These are phyloP conservation scores for Willaertia magna DNA, from an alignment of 208 protist species.

Conservation along the genomic window DNA sequence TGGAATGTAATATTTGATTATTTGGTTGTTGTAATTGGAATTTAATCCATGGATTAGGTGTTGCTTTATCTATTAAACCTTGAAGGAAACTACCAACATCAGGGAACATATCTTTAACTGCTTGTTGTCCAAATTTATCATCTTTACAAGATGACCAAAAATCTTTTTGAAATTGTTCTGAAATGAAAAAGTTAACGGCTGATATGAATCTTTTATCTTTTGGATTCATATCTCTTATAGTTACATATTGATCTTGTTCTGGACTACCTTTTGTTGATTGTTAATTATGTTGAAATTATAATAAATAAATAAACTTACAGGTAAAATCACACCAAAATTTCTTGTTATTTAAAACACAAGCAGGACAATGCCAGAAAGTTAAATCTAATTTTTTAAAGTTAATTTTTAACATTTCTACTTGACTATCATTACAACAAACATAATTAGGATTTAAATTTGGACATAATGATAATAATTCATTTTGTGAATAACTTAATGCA, in stretches of 20 bases:
- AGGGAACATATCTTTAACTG: neutral
- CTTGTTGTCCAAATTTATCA: neutral
- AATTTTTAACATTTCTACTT: neutral
- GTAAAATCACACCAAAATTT: slow-evolving; percentile 8
- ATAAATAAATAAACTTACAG: too few species aligned
- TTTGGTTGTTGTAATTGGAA: neutral
- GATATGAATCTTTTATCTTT: neutral
- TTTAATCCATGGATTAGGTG: neutral
- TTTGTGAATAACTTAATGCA: neutral
- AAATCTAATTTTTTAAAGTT: neutral
- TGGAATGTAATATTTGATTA: neutral
- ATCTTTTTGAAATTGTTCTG: neutral
- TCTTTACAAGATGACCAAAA: neutral
- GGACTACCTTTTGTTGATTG: too few species aligned
- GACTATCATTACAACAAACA: neutral
- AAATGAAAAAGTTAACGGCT: neutral
- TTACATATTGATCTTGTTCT: neutral
- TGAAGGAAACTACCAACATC: neutral
- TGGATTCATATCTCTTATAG: neutral
- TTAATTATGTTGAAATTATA: too few species aligned
- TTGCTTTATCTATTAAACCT: neutral
- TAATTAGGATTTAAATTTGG: neutral
- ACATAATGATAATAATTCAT: neutral
- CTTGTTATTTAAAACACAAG: neutral
- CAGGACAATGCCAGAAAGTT: neutral